A percentile compares a stretch with the other conserved stretches of the same genome.
phyloP scores from a whole-genome alignment of 345 rosid genomes.

The Anacardium occidentale region DNA sequence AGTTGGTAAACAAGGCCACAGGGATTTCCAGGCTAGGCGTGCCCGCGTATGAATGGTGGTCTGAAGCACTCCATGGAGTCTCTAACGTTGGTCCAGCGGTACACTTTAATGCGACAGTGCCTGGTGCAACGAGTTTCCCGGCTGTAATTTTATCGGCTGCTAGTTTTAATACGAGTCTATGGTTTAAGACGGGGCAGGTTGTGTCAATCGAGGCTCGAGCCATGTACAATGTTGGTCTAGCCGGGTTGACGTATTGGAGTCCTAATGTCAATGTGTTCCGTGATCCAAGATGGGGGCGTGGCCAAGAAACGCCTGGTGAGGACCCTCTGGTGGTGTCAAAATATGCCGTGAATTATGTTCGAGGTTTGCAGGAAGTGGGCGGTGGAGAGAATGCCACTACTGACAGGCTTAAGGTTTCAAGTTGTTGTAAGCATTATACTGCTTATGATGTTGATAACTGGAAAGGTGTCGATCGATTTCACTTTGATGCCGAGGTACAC shows the following conservation, averaged over 20 bases:
- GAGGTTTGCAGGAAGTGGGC: slow-evolving; percentile 45
- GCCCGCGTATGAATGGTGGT: slow-evolving; percentile 70
- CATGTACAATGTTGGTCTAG: slow-evolving; percentile 43
- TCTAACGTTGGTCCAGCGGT: slow-evolving; percentile 48
- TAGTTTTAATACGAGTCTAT: slow-evolving; percentile 50
- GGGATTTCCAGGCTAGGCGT: slow-evolving; percentile 55
- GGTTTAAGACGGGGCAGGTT: slow-evolving; percentile 60
- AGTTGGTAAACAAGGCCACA: slow-evolving; percentile 46
- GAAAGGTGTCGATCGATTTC: slow-evolving; percentile 38
- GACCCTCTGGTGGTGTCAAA: slow-evolving; percentile 44
- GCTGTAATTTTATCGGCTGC: slow-evolving; percentile 52
- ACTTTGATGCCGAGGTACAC: slow-evolving; percentile 39
- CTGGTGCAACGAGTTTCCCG: slow-evolving; percentile 68
- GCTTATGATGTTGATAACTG: slow-evolving; percentile 48
- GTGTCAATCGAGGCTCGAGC: slow-evolving; percentile 48
- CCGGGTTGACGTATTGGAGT: slow-evolving; percentile 52
- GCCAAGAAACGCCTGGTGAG: slow-evolving; percentile 58
- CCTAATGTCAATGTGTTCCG: slow-evolving; percentile 55
- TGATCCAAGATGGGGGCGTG: slow-evolving; percentile 55
- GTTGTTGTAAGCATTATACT: slow-evolving; percentile 48
- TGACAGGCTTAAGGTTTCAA: slow-evolving; percentile 40
- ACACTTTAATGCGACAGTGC: slow-evolving; percentile 43
- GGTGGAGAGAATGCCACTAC: slow-evolving; percentile 7
- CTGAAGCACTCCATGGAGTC: slow-evolving; percentile 75
- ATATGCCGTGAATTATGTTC: slow-evolving; percentile 47